Evolutionary conservation across 2,329 filamentous ascomycete species (phyloP).

Genomic region (Cadophora gregata): DNA sequence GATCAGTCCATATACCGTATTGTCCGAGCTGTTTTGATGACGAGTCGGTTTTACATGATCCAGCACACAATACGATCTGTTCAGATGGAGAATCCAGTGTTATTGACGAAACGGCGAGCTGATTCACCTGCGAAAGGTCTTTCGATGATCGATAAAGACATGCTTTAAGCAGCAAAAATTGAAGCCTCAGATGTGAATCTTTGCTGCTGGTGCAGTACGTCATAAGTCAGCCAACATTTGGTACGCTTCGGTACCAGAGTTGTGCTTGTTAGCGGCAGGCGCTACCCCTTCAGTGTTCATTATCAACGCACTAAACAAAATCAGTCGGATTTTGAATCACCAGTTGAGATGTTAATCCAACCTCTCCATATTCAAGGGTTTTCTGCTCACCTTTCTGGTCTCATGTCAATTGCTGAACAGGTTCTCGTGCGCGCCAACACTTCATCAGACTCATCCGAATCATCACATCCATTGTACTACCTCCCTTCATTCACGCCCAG

Average conservation of each 20-base stretch:
- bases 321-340: not conserved
- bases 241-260: not conserved
- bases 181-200: not conserved
- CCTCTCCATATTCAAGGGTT: not conserved
- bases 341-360: not conserved
- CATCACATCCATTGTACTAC: too few relatives aligned
- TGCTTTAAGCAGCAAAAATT: not conserved
- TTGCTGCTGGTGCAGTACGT: not conserved
- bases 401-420: not conserved
- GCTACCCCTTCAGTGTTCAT: not conserved
- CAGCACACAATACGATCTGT: not conserved
- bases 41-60: not conserved
- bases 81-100: not conserved
- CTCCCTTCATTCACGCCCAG: too few relatives aligned
- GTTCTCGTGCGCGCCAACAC: too few relatives aligned
- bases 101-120: not conserved
- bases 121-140: not conserved
- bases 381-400: not conserved
- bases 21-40: constrained; percentile 10
- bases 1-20: constrained; percentile 11
- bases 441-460: not conserved
- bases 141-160: not conserved
- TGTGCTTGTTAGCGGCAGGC: not conserved
- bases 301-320: not conserved
- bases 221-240: not conserved